Percentiles rank a stretch among this genome's conserved stretches.
phyloP scores from a whole-genome alignment of 1,139 yeast species.

The Protomyces inundatus region DNA sequence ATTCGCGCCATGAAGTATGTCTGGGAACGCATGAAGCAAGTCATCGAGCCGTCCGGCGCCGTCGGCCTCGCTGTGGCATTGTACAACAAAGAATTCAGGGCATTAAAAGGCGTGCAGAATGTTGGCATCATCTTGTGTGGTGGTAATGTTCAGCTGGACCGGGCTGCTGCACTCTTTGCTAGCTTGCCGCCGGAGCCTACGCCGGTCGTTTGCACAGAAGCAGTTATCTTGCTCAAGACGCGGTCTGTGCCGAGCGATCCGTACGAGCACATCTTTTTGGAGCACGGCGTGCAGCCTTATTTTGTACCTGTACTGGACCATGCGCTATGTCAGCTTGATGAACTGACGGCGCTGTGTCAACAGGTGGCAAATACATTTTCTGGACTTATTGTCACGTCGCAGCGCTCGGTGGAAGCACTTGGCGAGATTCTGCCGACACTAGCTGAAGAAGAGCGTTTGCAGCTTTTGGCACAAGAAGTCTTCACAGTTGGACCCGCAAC shows the following conservation, averaged over 20 bases:
- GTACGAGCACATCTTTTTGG: conserved; percentile 8
- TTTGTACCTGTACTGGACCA: conserved; percentile 71
- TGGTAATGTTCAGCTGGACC: conserved; percentile 30
- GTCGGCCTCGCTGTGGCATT: conserved; percentile 31
- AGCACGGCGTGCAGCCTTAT: conserved; percentile 28
- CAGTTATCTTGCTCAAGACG: conserved; percentile 33
- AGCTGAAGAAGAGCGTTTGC: not conserved
- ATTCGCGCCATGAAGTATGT: conserved; percentile 30
- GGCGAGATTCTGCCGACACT: conserved; percentile 31
- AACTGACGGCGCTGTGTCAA: conserved; percentile 41
- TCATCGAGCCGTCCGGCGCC: conserved; percentile 31
- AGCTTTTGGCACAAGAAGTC: conserved; percentile 49
- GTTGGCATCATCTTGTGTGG: conserved; percentile 31
- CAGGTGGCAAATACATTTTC: conserved; percentile 38
- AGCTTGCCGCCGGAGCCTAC: not conserved
- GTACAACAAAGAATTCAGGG: conserved; percentile 24
- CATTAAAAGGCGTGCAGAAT: conserved; percentile 19
- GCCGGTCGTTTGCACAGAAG: not conserved
- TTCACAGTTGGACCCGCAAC: conserved; percentile 96
- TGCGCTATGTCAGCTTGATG: conserved; percentile 48
- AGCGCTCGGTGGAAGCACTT: conserved; percentile 82
- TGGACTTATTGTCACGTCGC: conserved; percentile 77
- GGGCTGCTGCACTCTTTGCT: conserved; percentile 5
- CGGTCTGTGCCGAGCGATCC: conserved; percentile 21
- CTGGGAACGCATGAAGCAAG: conserved; percentile 32